A percentile compares a stretch with the other conserved stretches of the same genome.
These are phyloP conservation scores for Termitomyces sp. DNA, from an alignment of 1,284 basidiomycete species.

Conservation along the genomic window DNA sequence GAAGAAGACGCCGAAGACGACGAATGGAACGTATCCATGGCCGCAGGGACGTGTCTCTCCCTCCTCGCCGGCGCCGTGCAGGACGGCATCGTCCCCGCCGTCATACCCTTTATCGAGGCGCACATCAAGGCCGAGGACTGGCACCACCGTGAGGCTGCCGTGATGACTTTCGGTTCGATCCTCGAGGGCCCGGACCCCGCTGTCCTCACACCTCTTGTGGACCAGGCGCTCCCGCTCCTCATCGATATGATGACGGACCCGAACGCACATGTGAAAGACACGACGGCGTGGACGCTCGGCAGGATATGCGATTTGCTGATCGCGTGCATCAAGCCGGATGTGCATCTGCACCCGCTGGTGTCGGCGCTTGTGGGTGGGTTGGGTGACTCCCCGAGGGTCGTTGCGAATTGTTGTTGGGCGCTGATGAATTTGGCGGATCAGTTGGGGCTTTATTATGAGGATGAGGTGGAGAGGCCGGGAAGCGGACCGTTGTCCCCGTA, in stretches of 20 bases:
- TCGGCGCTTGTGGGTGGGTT: slow-evolving; percentile 82
- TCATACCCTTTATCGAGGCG: slow-evolving; percentile 97
- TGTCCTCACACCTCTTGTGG: slow-evolving; percentile 86
- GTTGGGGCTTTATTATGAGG: slow-evolving; percentile 60
- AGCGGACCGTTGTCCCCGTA: slow-evolving; percentile 76
- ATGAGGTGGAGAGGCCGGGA: slow-evolving; percentile 49
- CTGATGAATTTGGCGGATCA: slow-evolving; percentile 94
- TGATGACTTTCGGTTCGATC: slow-evolving; percentile 98
- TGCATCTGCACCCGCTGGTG: slow-evolving; percentile 83
- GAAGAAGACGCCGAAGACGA: slow-evolving; percentile 98
- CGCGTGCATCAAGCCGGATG: slow-evolving; percentile 83
- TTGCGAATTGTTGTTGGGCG: slow-evolving; percentile 95
- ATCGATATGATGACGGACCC: slow-evolving; percentile 94
- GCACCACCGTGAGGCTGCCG: slow-evolving; percentile 94
- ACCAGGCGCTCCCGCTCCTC: slow-evolving; percentile 90
- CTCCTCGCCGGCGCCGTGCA: slow-evolving; percentile 89
- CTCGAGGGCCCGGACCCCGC: slow-evolving; percentile 91
- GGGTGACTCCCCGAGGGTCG: slow-evolving; percentile 80
- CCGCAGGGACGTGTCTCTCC: slow-evolving; percentile 89
- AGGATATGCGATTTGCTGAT: slow-evolving; percentile 92
- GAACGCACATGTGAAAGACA: slow-evolving; percentile 90
- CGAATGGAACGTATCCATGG: slow-evolving; percentile 99
- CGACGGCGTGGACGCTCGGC: slow-evolving; percentile 96
- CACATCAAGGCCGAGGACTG: slow-evolving; percentile 93
- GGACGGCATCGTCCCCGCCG: slow-evolving; percentile 86